Evolutionary conservation across 2,329 filamentous ascomycete genomes (phyloP).

Genomic region (Zymoseptoria brevis): DNA sequence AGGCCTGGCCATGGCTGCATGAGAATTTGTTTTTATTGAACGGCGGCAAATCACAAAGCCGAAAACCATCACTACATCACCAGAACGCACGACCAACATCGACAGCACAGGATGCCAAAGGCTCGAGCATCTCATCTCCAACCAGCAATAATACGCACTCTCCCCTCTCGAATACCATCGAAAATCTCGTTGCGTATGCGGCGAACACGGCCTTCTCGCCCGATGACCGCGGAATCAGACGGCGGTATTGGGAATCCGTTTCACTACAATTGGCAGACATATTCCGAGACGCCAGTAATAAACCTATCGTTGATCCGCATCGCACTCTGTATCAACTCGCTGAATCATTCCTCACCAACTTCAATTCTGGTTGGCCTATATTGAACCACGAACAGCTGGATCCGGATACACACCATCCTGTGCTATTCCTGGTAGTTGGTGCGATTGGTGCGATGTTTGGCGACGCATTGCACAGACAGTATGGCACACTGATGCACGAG

Average conservation of each 20-base stretch:
- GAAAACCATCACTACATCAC: neutral
- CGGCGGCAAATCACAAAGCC: neutral
- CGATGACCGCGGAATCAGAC: slow-evolving; percentile 2
- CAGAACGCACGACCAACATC: neutral
- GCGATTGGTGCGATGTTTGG: slow-evolving; percentile 14
- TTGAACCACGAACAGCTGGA: slow-evolving; percentile 8
- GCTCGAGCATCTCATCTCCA: neutral
- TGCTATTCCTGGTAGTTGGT: slow-evolving; percentile 10
- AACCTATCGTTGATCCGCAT: neutral
- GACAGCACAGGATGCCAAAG: neutral
- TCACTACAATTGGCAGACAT: slow-evolving; percentile 12
- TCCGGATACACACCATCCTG: slow-evolving; percentile 9
- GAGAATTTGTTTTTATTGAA: neutral
- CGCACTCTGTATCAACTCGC: slow-evolving; percentile 7
- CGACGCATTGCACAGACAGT: slow-evolving; percentile 5
- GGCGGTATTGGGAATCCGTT: slow-evolving; percentile 10
- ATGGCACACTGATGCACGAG: slow-evolving; percentile 11
- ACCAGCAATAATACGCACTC: neutral
- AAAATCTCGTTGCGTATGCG: slow-evolving; percentile 9
- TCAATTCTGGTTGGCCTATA: slow-evolving; percentile 11
- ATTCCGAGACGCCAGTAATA: neutral
- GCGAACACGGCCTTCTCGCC: slow-evolving; percentile 10
- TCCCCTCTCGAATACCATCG: slow-evolving; percentile 4
- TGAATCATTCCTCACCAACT: slow-evolving; percentile 8
- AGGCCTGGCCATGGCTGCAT: slow-evolving; percentile 1